Evolutionary conservation across 495 filamentous ascomycete species (phyloP).

Genomic region (Penicillium fimorum): DNA sequence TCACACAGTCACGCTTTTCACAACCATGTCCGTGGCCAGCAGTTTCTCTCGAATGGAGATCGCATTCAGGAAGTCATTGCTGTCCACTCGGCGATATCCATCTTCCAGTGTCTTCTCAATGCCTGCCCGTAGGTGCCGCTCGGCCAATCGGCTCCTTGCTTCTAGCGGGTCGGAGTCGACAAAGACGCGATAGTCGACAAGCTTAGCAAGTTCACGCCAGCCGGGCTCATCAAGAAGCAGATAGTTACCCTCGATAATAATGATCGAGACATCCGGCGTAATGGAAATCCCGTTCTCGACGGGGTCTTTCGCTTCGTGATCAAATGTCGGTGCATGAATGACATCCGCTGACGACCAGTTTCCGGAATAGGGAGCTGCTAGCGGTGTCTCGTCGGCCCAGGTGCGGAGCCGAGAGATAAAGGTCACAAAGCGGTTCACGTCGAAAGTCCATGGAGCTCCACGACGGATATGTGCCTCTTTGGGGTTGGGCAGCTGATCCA

Average conservation of each 20-base stretch:
- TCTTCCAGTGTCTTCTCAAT: slow-evolving; percentile 43
- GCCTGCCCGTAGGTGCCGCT: slow-evolving; percentile 37
- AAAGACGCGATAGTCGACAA: slow-evolving; percentile 38
- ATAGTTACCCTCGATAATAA: slow-evolving; percentile 44
- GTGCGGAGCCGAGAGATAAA: slow-evolving; percentile 26
- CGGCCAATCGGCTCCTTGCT: slow-evolving; percentile 36
- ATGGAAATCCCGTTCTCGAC: slow-evolving; percentile 36
- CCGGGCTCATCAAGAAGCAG: slow-evolving; percentile 33
- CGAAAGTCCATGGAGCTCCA: slow-evolving; percentile 46
- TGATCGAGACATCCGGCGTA: slow-evolving; percentile 28
- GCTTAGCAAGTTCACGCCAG: slow-evolving; percentile 26
- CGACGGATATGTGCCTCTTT: slow-evolving; percentile 40
- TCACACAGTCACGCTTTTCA: slow-evolving; percentile 24
- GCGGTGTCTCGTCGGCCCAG: slow-evolving; percentile 25
- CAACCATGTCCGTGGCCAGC: slow-evolving; percentile 30
- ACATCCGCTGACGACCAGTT: slow-evolving; percentile 9
- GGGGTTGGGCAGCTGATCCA: slow-evolving; percentile 38
- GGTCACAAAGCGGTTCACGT: slow-evolving; percentile 29
- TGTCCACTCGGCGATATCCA: slow-evolving; percentile 38
- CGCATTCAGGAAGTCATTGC: slow-evolving; percentile 45
- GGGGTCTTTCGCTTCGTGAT: slow-evolving; percentile 43
- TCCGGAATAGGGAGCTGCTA: slow-evolving; percentile 9
- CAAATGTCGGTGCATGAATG: slow-evolving; percentile 37
- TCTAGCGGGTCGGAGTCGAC: slow-evolving; percentile 36
- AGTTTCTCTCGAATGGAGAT: slow-evolving; percentile 28